Base-by-base conservation (phyloP, 169 alveolate genomes). In the Eimeria maxima region DNA sequence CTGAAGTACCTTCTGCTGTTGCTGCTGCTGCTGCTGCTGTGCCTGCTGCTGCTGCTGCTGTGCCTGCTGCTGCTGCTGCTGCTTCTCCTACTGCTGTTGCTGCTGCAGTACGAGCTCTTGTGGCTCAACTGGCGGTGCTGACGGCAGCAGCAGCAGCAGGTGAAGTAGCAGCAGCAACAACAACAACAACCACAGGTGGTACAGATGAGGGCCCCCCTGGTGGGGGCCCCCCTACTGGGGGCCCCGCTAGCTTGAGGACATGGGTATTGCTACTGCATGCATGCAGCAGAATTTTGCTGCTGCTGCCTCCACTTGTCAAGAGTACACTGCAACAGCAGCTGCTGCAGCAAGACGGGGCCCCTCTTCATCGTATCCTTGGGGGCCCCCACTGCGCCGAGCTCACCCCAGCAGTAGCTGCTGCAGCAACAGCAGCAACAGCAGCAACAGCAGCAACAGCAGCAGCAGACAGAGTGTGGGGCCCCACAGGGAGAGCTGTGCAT, bases 341-440 rank as follows among this genome's bases (percentile, higher is more conserved):
- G 74, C 74, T 65, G 74, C 74, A 22, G 74, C 74, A 65, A n/a
- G 29, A 73, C 50, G 50, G 83, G 83, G 83, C 50, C 83, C 83
- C 45, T 73, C 24, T 65, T 5, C 74, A 22, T 5, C 74, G 24
- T n/a, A n/a, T n/a, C 74, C 20, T n/a, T 10, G 20, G 33, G 57
- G 57, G 57, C 57, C 11, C 11, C 57, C 57, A 50, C 13, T 8
- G 27, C 78, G 78, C 38, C 16, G 44, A 67, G 7, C 14, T 7
- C 78, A 11, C 57, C 57, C 57, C 57, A 50, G 57, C 57, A 50
- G 57, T 11, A 50, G 57, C 18, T 7, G 11, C 57, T 7, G 57
- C 57, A 50, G 57, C 57, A 50, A 11, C 57, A 50, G 57, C 57
- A 50, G 57, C 57, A 50, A 11, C 57, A 50, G 57, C 57, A 50